Evolutionary conservation across 2,329 filamentous ascomycete genomes (phyloP), one percentile per base, ranked within the genome.

Genomic region (Cordyceps farinosa): DNA sequence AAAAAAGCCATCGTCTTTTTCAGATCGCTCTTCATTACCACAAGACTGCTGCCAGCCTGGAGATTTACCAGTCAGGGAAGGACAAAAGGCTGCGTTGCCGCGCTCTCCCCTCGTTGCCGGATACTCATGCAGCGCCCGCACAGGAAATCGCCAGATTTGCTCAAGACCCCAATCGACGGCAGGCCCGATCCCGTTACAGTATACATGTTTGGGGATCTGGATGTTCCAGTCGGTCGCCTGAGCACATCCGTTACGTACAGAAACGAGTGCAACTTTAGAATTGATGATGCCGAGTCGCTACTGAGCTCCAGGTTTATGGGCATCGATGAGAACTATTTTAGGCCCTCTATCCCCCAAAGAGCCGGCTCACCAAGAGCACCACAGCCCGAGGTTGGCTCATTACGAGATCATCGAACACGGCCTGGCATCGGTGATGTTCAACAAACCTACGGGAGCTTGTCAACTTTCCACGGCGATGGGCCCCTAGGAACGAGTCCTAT

Each of bases 1-100:
- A 99, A 99, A 79, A 95, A 96, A 78, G 92, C 91, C 70, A 96
- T 99, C 67, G 90, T 98, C 68, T 87, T 97, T 69, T 97, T 98
- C 77, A 86, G 95, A 65, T 92, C 92, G 1, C 82, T 99, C 52
- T 97, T 91, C 74, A 87, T 91, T 56, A 90, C 90, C 61, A 86
- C 91, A 47, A 89, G 91, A 69, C 84, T 97, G 66, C 79, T 97
- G 66, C 95, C 95, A 2, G 87, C 90, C 30, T 97, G 90, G 88
- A 96, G 89, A 77, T 90, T 96, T 71, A 87, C 82, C 47, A 85
- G 90, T 71, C 89, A 90, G 70, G 87, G 85, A 57, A 82, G 90
- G 66, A 84, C 86, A 27, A 94, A 93, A 75, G 84, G 86, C 67
- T 86, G 87, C 77, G 87, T 80, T 81, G 84, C 76, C 44, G 80